These are phyloP conservation scores for Alternaria triticina DNA, from an alignment of 2,329 filamentous ascomycete genomes.

Conservation along the genomic window DNA sequence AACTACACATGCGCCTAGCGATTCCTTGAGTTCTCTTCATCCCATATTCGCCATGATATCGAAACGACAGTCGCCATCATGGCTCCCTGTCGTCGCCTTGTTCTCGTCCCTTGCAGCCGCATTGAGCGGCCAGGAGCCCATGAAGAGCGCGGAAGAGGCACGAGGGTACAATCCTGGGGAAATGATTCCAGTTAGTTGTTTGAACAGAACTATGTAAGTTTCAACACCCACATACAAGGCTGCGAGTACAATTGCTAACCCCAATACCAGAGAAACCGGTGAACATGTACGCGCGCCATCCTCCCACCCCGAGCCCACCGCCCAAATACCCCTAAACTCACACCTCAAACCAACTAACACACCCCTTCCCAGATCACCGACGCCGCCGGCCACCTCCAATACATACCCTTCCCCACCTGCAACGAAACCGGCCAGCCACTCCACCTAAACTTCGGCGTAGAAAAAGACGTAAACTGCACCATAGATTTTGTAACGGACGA, in stretches of 20 bases:
- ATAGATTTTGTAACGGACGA: slow-evolving; percentile 77
- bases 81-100: slow-evolving; percentile 36
- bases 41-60: neutral
- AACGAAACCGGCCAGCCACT: slow-evolving; percentile 85
- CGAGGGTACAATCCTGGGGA: slow-evolving; percentile 57
- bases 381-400: slow-evolving; percentile 80
- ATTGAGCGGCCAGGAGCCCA: slow-evolving; percentile 51
- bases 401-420: slow-evolving; percentile 88
- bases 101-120: slow-evolving; percentile 46
- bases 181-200: slow-evolving; percentile 58
- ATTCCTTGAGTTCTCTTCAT: neutral
- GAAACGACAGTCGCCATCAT: neutral
- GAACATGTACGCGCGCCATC: too few species aligned
- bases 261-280: slow-evolving; percentile 76
- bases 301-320: too few species aligned
- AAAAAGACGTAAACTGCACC: slow-evolving; percentile 82
- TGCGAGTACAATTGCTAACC: slow-evolving; percentile 10
- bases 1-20: neutral
- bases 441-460: slow-evolving; percentile 84
- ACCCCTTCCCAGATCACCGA: slow-evolving; percentile 66
- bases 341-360: neutral
- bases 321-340: neutral
- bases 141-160: slow-evolving; percentile 42
- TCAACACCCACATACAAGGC: neutral
- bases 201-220: slow-evolving; percentile 59